These are phyloP conservation scores for Cercophora newfieldiana DNA, from an alignment of 495 filamentous ascomycete genomes.

Conservation along the genomic window DNA sequence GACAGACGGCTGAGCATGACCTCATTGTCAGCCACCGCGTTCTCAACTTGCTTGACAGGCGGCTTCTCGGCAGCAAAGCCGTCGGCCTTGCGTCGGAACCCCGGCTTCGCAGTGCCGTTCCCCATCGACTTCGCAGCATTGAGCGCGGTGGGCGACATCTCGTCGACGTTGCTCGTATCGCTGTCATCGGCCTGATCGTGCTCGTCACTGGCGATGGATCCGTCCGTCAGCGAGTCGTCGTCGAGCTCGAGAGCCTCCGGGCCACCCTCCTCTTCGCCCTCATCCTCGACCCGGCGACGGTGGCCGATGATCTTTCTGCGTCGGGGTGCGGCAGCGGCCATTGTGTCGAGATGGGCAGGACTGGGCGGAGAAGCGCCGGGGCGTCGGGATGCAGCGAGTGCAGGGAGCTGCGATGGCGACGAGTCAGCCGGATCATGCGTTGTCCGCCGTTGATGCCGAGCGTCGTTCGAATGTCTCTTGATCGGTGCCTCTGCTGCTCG, in stretches of 20 bases:
- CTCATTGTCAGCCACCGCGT: conserved; percentile 66
- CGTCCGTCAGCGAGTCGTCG: conserved; percentile 83
- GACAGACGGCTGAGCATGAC: conserved; percentile 85
- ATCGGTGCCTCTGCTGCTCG: conserved; percentile 12
- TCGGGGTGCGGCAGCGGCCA: conserved; percentile 43
- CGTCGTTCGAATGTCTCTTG: conserved; percentile 9
- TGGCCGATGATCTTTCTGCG: conserved; percentile 74
- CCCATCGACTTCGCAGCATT: conserved; percentile 38
- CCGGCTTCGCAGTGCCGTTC: conserved; percentile 43
- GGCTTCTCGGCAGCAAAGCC: conserved; percentile 34
- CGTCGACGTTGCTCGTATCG: conserved; percentile 68
- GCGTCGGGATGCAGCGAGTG: conserved; percentile 25
- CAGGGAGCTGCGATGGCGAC: conserved; percentile 30
- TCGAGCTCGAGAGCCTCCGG: conserved; percentile 65
- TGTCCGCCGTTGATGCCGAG: conserved; percentile 16
- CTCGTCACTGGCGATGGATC: conserved; percentile 70
- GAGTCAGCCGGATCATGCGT: conserved; percentile 30
- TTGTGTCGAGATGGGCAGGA: conserved; percentile 24
- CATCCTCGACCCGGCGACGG: conserved; percentile 76
- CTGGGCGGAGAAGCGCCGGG: conserved; percentile 15
- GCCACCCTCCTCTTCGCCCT: conserved; percentile 72
- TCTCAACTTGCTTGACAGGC: conserved; percentile 39
- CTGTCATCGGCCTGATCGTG: conserved; percentile 78
- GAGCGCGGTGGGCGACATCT: conserved; percentile 53
- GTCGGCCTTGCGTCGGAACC: conserved; percentile 41